phyloP scores from a whole-genome alignment of 139 green algal species.

The Parachlorella kessleri region DNA sequence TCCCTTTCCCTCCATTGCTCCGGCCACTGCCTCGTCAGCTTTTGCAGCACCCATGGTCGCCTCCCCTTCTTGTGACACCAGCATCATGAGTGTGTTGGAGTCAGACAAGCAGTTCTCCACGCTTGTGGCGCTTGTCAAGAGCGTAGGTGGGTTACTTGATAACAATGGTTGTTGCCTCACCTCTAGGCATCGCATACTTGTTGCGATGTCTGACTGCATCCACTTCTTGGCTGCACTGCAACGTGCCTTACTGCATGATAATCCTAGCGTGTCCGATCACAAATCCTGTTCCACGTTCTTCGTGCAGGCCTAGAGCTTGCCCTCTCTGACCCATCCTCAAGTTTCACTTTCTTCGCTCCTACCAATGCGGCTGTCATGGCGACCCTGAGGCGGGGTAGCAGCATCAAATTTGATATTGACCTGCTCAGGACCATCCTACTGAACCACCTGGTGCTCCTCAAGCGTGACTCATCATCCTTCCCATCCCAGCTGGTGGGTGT shows the following conservation, averaged over 20 bases:
- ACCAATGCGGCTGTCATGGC: not conserved
- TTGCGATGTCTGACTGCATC: not conserved
- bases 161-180: not conserved
- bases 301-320: not conserved
- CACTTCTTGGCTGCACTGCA: not conserved
- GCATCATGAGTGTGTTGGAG: too few relatives aligned
- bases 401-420: not conserved
- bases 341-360: not conserved
- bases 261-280: not conserved
- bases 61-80: too few relatives aligned
- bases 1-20: too few relatives aligned
- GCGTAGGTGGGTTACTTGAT: too few relatives aligned
- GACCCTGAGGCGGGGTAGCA: not conserved
- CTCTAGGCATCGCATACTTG: not conserved
- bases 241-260: not conserved
- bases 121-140: too few relatives aligned
- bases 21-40: too few relatives aligned
- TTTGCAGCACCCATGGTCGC: too few relatives aligned
- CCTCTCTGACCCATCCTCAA: not conserved
- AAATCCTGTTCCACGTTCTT: not conserved
- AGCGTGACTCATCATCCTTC: not conserved
- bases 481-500: too few relatives aligned
- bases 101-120: too few relatives aligned
- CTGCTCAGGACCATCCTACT: not conserved
- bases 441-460: not conserved